Conservation (phyloP, 805 yeast genomes). For the Cyberlindnera lachancei region DNA sequence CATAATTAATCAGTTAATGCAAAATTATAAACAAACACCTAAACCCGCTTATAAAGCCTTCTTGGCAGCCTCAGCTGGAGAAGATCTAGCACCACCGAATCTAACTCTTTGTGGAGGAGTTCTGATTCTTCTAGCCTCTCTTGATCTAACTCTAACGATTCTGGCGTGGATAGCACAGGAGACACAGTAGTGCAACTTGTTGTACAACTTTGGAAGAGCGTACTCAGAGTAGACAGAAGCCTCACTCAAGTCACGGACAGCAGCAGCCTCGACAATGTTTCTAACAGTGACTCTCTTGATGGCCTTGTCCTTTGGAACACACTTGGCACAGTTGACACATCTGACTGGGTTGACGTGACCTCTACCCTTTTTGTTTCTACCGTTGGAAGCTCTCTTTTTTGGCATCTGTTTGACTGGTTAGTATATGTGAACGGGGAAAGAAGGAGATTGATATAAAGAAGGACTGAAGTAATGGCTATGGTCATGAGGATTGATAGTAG, state of each 20-base stretch:
- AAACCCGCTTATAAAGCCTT: slow-evolving; percentile 67
- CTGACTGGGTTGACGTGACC: slow-evolving; percentile 99
- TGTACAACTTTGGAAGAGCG: slow-evolving; percentile 99
- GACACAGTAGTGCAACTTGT: slow-evolving; percentile 99
- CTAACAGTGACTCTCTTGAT: slow-evolving; percentile 99
- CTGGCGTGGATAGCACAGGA: slow-evolving; percentile 99
- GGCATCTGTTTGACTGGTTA: slow-evolving; percentile 62
- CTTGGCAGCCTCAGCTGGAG: slow-evolving; percentile 97
- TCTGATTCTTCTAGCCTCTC: slow-evolving; percentile 98
- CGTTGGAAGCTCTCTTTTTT: slow-evolving; percentile 99
- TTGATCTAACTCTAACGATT: slow-evolving; percentile 99
- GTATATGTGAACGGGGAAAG: no score
- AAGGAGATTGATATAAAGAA: no score
- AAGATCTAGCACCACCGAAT: slow-evolving; percentile 92
- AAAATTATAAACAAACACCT: no score
- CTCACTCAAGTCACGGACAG: slow-evolving; percentile 99
- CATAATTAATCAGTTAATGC: no score
- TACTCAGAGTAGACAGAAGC: slow-evolving; percentile 99
- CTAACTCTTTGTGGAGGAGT: slow-evolving; percentile 99
- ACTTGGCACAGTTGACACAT: slow-evolving; percentile 99
- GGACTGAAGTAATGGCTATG: no score
- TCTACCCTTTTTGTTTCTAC: slow-evolving; percentile 99
- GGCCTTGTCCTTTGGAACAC: slow-evolving; percentile 99
- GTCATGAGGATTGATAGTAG: no score
- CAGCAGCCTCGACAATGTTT: slow-evolving; percentile 99